Percentiles rank a stretch among this genome's conserved stretches.
These are phyloP conservation scores for Fraxinus xanthoxyloides DNA, from an alignment of 305 asterid genomes.

Conservation along the genomic window DNA sequence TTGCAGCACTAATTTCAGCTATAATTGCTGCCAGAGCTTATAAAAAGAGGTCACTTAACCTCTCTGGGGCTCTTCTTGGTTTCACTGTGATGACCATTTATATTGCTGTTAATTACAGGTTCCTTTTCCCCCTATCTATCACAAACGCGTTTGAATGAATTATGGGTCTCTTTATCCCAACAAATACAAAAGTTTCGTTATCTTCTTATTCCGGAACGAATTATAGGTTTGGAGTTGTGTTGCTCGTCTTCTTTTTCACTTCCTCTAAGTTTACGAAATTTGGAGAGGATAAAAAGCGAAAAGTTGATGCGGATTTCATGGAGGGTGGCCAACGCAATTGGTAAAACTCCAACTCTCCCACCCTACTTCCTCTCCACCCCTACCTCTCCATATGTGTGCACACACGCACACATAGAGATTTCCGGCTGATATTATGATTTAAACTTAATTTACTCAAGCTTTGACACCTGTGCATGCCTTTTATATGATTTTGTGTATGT, in stretches of 20 bases:
- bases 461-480: neutral
- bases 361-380: neutral
- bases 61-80: slow-evolving; percentile 78
- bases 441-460: neutral
- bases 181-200: neutral
- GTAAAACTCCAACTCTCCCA: slow-evolving; percentile 29
- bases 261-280: slow-evolving; percentile 75
- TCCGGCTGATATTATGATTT: neutral
- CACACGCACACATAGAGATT: neutral
- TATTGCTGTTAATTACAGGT: slow-evolving; percentile 70
- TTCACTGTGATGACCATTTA: slow-evolving; percentile 70
- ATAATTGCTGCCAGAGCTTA: slow-evolving; percentile 63
- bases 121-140: neutral
- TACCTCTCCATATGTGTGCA: neutral
- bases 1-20: slow-evolving; percentile 54
- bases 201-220: slow-evolving; percentile 3
- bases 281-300: slow-evolving; percentile 74
- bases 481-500: neutral
- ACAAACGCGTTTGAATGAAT: neutral
- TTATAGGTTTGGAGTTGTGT: slow-evolving; percentile 67
- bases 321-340: slow-evolving; percentile 98
- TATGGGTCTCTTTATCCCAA: neutral
- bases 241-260: slow-evolving; percentile 71
- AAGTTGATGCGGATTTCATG: slow-evolving; percentile 76
- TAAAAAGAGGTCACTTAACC: slow-evolving; percentile 68